Conservation (phyloP, 768 basidiomycete genomes). For the Holtermannia corniformis region DNA sequence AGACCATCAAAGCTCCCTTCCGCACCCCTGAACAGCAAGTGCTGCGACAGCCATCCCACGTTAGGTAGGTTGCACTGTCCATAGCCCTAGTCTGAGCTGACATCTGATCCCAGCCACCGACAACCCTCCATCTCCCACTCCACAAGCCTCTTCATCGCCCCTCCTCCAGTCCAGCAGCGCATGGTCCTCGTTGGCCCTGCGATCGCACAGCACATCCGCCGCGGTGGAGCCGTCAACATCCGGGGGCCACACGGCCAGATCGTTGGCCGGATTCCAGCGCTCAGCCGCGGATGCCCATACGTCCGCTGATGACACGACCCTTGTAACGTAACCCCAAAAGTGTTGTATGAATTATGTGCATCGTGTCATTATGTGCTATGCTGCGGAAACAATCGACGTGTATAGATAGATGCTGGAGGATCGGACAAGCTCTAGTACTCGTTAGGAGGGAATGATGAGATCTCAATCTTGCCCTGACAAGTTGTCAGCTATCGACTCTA, state of each 20-base stretch:
- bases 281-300: neutral
- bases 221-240: constrained; percentile 25
- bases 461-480: neutral
- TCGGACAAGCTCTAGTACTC: neutral
- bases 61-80: too few species aligned
- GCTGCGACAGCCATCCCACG: too few species aligned
- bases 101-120: too few species aligned
- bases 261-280: neutral
- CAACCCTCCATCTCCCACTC: too few species aligned
- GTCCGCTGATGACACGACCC: too few species aligned
- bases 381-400: too few species aligned
- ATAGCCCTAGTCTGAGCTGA: too few species aligned
- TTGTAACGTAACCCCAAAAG: too few species aligned
- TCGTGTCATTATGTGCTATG: neutral
- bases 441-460: neutral
- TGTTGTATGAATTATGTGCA: neutral
- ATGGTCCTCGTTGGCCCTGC: constrained; percentile 25
- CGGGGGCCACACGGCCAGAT: neutral
- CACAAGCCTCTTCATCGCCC: too few species aligned
- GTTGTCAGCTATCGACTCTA: neutral
- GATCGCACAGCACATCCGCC: constrained; percentile 22
- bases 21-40: too few species aligned
- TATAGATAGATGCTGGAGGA: neutral
- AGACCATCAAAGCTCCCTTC: too few species aligned
- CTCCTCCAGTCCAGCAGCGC: too few species aligned